Evolutionary conservation across 768 basidiomycete species (phyloP), one percentile per base, ranked within the genome.

Genomic region (Tricholoma sp.): DNA sequence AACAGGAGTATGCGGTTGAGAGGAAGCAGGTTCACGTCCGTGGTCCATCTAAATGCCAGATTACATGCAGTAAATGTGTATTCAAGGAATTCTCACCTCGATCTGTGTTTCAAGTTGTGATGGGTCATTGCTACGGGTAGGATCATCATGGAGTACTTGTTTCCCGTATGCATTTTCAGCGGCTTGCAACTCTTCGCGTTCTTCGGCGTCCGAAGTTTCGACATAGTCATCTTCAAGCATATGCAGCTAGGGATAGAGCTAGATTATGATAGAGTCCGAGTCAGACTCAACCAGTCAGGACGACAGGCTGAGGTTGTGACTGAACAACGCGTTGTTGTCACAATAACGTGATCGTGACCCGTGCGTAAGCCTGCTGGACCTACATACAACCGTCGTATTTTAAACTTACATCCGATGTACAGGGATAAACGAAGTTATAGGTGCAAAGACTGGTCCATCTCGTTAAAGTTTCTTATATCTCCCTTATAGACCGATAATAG

Each of bases 171-270:
- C 36, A 56, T 49, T 52, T 47, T 18, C 67, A 57, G 6, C 62
- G 55, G 59, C 52, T 12, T 56, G 44, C n/a, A 79, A 57, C 45
- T 74, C 73, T 61, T 80, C 80, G 39, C 75, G 74, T 60, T 88
- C 85, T 61, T 86, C 85, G 48, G 72, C 68, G 60, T 88, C 85
- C 4, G 85, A 86, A 15, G 85, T 85, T 62, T 83, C 83, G 12
- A 87, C 79, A 49, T 80, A 63, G 44, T 82, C 82, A 6, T 73
- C 73, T 41, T 72, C 67, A 39, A 70, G 61, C 70, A 73, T 73
- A 42, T 20, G 44, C 24, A 2, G 24, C 24, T 4, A 24, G 24
- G 24, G 24, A 24, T 24, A n/a, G n/a, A n/a, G n/a, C n/a, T n/a
- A n/a, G n/a, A n/a, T n/a, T n/a, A n/a, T n/a, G n/a, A n/a, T n/a